These are phyloP conservation scores for Ophiostoma angusticollis DNA, from an alignment of 2,329 filamentous ascomycete species.

Conservation along the genomic window DNA sequence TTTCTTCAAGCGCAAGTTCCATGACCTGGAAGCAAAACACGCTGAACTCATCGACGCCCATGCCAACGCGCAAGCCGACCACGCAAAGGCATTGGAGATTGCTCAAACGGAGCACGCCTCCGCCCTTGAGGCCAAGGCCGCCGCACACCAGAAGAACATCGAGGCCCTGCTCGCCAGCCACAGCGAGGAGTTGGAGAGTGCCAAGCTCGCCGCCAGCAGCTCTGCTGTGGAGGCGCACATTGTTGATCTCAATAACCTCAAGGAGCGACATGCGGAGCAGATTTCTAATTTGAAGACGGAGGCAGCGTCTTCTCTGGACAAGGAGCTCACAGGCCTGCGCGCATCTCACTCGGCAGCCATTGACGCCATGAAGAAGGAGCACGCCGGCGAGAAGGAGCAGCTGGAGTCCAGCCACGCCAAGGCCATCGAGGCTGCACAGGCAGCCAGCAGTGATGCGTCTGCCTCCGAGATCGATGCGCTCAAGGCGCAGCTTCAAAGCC, in stretches of 20 bases:
- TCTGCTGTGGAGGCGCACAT: conserved; percentile 36
- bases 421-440: conserved; percentile 17
- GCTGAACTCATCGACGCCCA: conserved; percentile 27
- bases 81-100: conserved; percentile 30
- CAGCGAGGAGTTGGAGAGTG: conserved; percentile 44
- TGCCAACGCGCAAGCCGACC: conserved; percentile 22
- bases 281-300: conserved; percentile 17
- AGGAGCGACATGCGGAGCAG: conserved; percentile 40
- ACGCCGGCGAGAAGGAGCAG: conserved; percentile 26
- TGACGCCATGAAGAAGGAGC: conserved; percentile 29
- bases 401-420: conserved; percentile 22
- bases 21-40: conserved; percentile 46
- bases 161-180: conserved; percentile 44
- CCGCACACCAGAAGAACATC: conserved; percentile 39
- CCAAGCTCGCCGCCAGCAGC: conserved; percentile 38
- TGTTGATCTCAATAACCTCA: conserved; percentile 39
- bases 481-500: conserved; percentile 29
- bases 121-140: conserved; percentile 37
- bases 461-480: conserved; percentile 23
- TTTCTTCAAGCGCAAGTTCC: conserved; percentile 50
- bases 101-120: conserved; percentile 31
- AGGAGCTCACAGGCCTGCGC: conserved; percentile 27
- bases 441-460: conserved; percentile 16
- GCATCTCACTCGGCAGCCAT: conserved; percentile 31
- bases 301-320: conserved; percentile 21